Evolutionary conservation across 345 rosid species (phyloP).

Genomic region (Brassica napus): DNA sequence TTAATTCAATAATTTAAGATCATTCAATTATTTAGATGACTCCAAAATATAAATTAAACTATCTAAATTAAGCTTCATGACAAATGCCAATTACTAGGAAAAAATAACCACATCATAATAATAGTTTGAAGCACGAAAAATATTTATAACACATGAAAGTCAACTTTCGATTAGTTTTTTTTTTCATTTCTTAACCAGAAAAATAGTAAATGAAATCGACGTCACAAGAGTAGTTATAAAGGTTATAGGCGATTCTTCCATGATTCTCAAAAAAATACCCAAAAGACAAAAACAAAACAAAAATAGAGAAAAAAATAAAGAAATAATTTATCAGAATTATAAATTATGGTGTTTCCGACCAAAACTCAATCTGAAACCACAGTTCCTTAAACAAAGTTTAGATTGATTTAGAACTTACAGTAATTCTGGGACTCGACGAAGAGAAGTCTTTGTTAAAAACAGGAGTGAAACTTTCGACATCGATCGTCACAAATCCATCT

Average conservation of each 20-base stretch:
- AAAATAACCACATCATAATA: slow-evolving; percentile 6
- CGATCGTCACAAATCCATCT: slow-evolving; percentile 68
- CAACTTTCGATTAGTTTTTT: slow-evolving; percentile 3
- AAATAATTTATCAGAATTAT: background rate
- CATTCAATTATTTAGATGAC: slow-evolving; percentile 10
- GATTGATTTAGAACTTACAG: slow-evolving; percentile 26
- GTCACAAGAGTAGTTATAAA: slow-evolving; percentile 3
- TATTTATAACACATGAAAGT: slow-evolving; percentile 17
- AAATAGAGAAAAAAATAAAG: background rate
- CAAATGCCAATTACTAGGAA: slow-evolving; percentile 19
- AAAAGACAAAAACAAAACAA: background rate
- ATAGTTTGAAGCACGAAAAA: background rate
- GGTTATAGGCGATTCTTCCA: slow-evolving; percentile 28
- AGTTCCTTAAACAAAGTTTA: background rate
- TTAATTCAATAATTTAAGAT: background rate
- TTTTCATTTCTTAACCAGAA: background rate
- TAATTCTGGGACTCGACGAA: slow-evolving; percentile 30
- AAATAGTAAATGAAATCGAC: slow-evolving; percentile 25
- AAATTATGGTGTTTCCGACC: background rate
- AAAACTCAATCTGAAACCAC: background rate
- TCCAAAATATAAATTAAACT: slow-evolving; percentile 15
- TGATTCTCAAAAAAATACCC: slow-evolving; percentile 21
- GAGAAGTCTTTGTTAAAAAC: slow-evolving; percentile 42
- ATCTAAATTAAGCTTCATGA: slow-evolving; percentile 23
- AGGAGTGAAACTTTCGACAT: slow-evolving; percentile 61